Evolutionary conservation across 768 basidiomycete genomes (phyloP), one percentile per base, ranked within the genome.

Genomic region (Gymnopilus dilepis): DNA sequence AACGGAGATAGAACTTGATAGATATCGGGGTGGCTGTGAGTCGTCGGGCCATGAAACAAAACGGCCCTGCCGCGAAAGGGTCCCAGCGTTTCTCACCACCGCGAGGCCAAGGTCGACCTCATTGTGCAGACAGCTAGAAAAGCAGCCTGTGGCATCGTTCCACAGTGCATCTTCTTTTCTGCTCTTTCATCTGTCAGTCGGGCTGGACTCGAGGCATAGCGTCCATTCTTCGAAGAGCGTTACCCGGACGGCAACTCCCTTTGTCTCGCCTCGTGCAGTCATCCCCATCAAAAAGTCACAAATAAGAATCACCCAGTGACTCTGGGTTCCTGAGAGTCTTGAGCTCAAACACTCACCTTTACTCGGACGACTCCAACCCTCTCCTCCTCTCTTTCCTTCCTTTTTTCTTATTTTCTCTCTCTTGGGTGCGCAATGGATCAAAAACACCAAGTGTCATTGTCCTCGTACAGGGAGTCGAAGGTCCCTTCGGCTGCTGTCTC

Each of bases 251-350:
- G 52, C 41, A 22, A 54, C 37, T 28, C 22, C 34, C 58, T 65
- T 67, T 65, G 59, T 63, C 45, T 61, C 56, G 66, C 67, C 67
- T 63, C 67, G 60, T 62, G 58, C 48, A 43, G 55, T 55, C 19
- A 17, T 41, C 40, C 64, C 61, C 45, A 63, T 65, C 65, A 68
- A 59, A 37, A 64, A 62, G 62, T 68, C 56, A 63, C 62, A 67
- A 67, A 67, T 61, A 63, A 63, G 64, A 61, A 63, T 48, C 57
- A 59, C 59, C 31, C 41, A 43, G 58, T 56, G 43, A 50, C 54
- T 54, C 58, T 52, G 41, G 43, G 62, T 58, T 55, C 62, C 62
- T 63, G 62, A 50, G 61, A 57, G 56, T 42, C 52, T 56, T 55
- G 21, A 47, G 37, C 40, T 38, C 51, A 34, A 53, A 53, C 51